A percentile compares a stretch with the other conserved stretches of the same genome.
Evolutionary conservation across 305 asterid species (phyloP).

Genomic region (Rubia balearica): DNA sequence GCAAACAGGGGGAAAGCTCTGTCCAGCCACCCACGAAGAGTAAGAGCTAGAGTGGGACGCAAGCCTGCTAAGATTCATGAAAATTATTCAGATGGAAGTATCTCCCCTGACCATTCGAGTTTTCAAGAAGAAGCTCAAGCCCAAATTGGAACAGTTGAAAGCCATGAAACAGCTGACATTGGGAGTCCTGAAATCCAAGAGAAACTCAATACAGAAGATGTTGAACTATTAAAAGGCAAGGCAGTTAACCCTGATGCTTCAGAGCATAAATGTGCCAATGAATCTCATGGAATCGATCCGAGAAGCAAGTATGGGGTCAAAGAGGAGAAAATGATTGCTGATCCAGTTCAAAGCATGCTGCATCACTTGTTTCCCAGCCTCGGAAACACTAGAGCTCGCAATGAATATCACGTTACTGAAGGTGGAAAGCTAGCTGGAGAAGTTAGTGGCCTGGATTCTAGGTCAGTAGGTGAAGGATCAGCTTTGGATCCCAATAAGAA

Average conservation of each 20-base stretch:
- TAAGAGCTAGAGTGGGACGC: slow-evolving; percentile 40
- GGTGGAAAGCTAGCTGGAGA: slow-evolving; percentile 7
- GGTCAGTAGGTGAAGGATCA: slow-evolving; percentile 23
- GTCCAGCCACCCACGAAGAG: slow-evolving; percentile 37
- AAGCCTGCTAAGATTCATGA: slow-evolving; percentile 56
- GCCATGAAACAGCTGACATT: slow-evolving; percentile 15
- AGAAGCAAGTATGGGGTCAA: slow-evolving; percentile 24
- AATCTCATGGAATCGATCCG: slow-evolving; percentile 19
- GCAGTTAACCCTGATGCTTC: slow-evolving; percentile 22
- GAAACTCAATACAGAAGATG: slow-evolving; percentile 26
- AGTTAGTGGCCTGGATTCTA: slow-evolving; percentile 14
- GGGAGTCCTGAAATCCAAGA: slow-evolving; percentile 20
- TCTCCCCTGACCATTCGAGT: slow-evolving; percentile 25
- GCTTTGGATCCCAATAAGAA: slow-evolving; percentile 25
- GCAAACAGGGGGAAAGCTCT: slow-evolving; percentile 30
- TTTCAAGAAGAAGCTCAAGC: slow-evolving; percentile 17
- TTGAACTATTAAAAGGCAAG: slow-evolving; percentile 27
- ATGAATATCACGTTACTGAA: neutral
- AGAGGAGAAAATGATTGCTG: slow-evolving; percentile 27
- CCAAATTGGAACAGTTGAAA: slow-evolving; percentile 21
- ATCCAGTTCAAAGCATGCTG: slow-evolving; percentile 67
- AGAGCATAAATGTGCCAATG: slow-evolving; percentile 19
- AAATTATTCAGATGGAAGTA: slow-evolving; percentile 45
- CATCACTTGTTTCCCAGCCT: slow-evolving; percentile 50
- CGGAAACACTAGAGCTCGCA: slow-evolving; percentile 31